A percentile compares a stretch with the other conserved stretches of the same genome.
These are phyloP conservation scores for Linnemannia elongata DNA, from an alignment of 192 early-diverging fungal genomes.

Conservation along the genomic window DNA sequence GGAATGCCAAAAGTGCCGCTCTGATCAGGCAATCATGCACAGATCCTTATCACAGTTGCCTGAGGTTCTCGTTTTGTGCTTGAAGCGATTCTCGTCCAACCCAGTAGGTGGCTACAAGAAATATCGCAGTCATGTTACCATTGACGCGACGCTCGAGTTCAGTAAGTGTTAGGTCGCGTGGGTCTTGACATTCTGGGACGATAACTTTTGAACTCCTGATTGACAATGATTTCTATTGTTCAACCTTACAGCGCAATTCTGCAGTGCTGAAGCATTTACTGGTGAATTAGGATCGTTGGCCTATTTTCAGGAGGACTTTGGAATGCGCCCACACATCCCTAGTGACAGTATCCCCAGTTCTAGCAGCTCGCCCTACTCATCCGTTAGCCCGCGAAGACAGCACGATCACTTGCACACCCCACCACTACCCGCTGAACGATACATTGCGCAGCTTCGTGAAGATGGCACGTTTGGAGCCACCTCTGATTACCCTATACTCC, in stretches of 20 bases:
- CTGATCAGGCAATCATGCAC: conserved; percentile 19
- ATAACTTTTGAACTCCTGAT: not conserved
- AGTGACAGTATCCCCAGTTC: conserved; percentile 27
- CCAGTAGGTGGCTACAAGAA: conserved; percentile 18
- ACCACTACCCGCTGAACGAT: not conserved
- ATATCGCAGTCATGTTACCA: conserved; percentile 22
- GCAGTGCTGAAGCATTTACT: conserved; percentile 12
- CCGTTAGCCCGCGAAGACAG: conserved; percentile 14
- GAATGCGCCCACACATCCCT: conserved; percentile 7
- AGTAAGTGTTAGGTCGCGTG: conserved; percentile 14
- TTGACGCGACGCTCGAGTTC: conserved; percentile 36
- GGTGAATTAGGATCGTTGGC: not conserved
- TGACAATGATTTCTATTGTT: not conserved
- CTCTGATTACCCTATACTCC: conserved; percentile 1
- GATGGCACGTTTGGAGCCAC: not conserved
- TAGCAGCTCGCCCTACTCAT: conserved; percentile 23
- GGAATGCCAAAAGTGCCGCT: conserved; percentile 21
- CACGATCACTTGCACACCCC: not conserved
- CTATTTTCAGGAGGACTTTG: conserved; percentile 4
- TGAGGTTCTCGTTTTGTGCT: conserved; percentile 25
- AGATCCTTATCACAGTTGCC: conserved; percentile 32
- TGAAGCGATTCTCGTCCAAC: conserved; percentile 25
- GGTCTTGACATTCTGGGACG: not conserved
- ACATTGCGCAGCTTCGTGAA: not conserved
- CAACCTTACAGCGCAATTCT: conserved; percentile 23